These are phyloP conservation scores for Begonia fuchsioides DNA, from an alignment of 306 rosid genomes.

Conservation along the genomic window DNA sequence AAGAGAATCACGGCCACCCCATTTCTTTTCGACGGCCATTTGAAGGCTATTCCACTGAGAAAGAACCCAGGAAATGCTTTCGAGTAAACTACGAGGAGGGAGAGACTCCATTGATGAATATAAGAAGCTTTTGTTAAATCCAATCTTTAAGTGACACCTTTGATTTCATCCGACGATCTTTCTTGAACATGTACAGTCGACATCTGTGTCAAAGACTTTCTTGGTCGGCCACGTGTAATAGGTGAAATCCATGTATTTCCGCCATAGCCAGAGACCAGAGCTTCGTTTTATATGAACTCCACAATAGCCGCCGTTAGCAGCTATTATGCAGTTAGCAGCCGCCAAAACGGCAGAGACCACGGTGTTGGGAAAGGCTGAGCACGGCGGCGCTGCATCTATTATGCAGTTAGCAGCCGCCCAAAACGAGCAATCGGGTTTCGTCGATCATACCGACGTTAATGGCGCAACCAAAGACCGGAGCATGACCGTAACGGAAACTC, in stretches of 20 bases:
- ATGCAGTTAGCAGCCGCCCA: slow-evolving; percentile 57
- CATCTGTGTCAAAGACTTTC: not conserved
- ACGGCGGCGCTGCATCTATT: slow-evolving; percentile 37
- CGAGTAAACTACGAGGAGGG: slow-evolving; percentile 5
- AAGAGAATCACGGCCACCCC: slow-evolving; percentile 63
- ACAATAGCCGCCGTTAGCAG: slow-evolving; percentile 14
- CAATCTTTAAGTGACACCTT: not conserved
- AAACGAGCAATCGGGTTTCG: slow-evolving; percentile 39
- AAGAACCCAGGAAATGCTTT: slow-evolving; percentile 30
- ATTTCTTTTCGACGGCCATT: slow-evolving; percentile 49
- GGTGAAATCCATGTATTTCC: not conserved
- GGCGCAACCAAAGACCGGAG: slow-evolving; percentile 33
- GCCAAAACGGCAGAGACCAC: slow-evolving; percentile 40
- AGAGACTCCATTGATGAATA: slow-evolving; percentile 16
- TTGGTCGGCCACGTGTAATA: slow-evolving; percentile 1
- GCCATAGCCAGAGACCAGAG: not conserved
- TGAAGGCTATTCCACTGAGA: slow-evolving; percentile 65
- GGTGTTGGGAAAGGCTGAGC: slow-evolving; percentile 40
- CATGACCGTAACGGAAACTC: slow-evolving; percentile 33
- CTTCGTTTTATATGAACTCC: not conserved
- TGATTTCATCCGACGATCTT: not conserved
- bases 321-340: slow-evolving; percentile 92
- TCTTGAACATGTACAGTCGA: not conserved
- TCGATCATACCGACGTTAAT: slow-evolving; percentile 26
- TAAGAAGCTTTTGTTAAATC: too few relatives aligned